Evolutionary conservation across 768 basidiomycete genomes (phyloP), one percentile per base, ranked within the genome.

Genomic region (Xerocomellus chrysenteron): DNA sequence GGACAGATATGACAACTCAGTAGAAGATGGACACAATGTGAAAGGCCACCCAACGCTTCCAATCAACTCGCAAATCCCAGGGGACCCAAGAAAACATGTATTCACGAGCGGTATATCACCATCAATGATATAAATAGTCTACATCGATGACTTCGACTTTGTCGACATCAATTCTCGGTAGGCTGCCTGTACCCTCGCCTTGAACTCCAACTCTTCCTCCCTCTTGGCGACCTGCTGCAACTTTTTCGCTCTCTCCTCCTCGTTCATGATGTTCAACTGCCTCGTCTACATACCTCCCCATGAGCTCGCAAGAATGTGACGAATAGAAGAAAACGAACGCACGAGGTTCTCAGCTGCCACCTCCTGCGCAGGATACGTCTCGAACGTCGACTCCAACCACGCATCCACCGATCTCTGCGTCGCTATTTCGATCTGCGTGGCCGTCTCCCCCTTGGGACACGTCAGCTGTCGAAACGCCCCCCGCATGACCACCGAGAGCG

Each of bases 341-440:
- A 59, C 58, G 26, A 50, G 32, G 26, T 60, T 60, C 14, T 55
- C 58, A 0, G 24, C 26, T 14, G 53, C 58, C 17, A 61, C 50
- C 21, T 51, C 33, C 2, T n/a, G 21, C 7, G 12, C 28, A 13
- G 58, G 58, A 42, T 60, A 61, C 2, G 14, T 14, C 37, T 49
- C 26, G 39, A 60, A 61, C 21, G 58, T 48, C 12, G 58, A 47
- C 5, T 3, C 6, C 41, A 61, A n/a, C 58, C 58, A 61, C 13
- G 50, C 49, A 3, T 52, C 24, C 33, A 61, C 50, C 2, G 60
- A 60, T 30, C 21, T 40, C 24, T 51, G 36, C 41, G 50, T 33
- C 21, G 45, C 17, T 1, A 43, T 16, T 6, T 60, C 60, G 4
- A 44, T 33, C 17, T 10, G 30, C 3, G 26, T 19, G 9, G 37